Evolutionary conservation across 2,329 filamentous ascomycete species (phyloP).

Genomic region (Colletotrichum graminicola): DNA sequence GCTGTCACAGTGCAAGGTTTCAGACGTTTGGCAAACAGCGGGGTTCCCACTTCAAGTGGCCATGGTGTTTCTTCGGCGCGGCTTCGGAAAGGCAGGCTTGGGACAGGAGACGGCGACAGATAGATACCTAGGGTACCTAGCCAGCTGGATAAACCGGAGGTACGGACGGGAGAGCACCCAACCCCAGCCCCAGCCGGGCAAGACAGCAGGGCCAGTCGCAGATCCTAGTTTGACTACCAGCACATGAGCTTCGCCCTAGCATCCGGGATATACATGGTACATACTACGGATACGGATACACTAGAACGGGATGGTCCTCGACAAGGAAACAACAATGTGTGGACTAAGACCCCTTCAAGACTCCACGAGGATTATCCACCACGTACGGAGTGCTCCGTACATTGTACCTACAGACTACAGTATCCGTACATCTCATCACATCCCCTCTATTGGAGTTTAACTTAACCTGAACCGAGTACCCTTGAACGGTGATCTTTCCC

Average conservation of each 20-base stretch:
- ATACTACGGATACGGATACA: too few species aligned
- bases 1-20: constrained; percentile 36
- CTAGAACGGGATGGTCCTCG: too few species aligned
- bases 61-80: constrained; percentile 4
- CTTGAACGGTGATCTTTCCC: neutral
- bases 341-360: constrained; percentile 3
- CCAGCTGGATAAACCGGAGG: neutral
- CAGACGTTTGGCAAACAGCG: constrained; percentile 37
- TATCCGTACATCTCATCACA: neutral
- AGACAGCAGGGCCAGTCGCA: constrained; percentile 2
- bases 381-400: too few species aligned
- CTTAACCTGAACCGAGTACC: neutral
- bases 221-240: constrained; percentile 16
- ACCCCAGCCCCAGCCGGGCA: neutral
- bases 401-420: too few species aligned
- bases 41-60: constrained; percentile 24
- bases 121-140: neutral
- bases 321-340: constrained; percentile 9
- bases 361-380: neutral
- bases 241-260: constrained; percentile 7
- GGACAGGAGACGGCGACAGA: neutral
- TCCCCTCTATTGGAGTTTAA: neutral
- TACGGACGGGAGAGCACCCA: neutral
- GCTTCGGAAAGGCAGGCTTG: neutral
- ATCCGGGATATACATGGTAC: neutral